phyloP scores from a whole-genome alignment of 257 asterid genomes.

The Lantana camara region DNA sequence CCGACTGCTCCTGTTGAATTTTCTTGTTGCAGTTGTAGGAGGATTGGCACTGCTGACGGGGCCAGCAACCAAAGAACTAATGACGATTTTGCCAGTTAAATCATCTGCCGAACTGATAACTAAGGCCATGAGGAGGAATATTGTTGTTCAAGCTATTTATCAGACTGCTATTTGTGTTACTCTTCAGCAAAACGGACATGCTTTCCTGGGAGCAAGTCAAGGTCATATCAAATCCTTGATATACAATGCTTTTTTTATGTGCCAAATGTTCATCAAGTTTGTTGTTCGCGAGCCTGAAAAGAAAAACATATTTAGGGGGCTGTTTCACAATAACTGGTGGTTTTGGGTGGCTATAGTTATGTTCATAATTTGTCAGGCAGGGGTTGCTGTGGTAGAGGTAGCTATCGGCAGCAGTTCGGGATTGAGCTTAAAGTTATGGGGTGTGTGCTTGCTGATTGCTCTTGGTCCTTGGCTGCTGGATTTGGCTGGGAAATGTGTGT shows the following conservation, averaged over 20 bases:
- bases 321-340: slow-evolving; percentile 17
- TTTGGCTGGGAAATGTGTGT: too few species aligned
- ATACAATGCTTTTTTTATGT: slow-evolving; percentile 34
- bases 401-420: slow-evolving; percentile 21
- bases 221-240: slow-evolving; percentile 14
- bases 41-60: slow-evolving; percentile 35
- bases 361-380: slow-evolving; percentile 16
- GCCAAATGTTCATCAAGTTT: slow-evolving; percentile 34
- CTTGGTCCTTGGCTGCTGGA: too few species aligned
- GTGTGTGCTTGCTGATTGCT: too few species aligned
- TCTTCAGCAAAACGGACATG: too few species aligned
- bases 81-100: neutral
- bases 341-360: slow-evolving; percentile 27
- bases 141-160: slow-evolving; percentile 34
- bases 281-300: slow-evolving; percentile 26
- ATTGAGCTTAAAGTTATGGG: slow-evolving; percentile 11
- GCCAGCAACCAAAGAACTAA: neutral
- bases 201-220: slow-evolving; percentile 13
- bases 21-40: slow-evolving; percentile 32
- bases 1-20: slow-evolving; percentile 36
- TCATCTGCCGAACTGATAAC: slow-evolving; percentile 29
- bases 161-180: slow-evolving; percentile 32
- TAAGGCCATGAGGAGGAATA: slow-evolving; percentile 38
- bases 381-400: slow-evolving; percentile 8
- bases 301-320: slow-evolving; percentile 31